A percentile compares a stretch with the other conserved stretches of the same genome.
Conservation (phyloP, 805 yeast genomes). For the Pichia heedii region DNA sequence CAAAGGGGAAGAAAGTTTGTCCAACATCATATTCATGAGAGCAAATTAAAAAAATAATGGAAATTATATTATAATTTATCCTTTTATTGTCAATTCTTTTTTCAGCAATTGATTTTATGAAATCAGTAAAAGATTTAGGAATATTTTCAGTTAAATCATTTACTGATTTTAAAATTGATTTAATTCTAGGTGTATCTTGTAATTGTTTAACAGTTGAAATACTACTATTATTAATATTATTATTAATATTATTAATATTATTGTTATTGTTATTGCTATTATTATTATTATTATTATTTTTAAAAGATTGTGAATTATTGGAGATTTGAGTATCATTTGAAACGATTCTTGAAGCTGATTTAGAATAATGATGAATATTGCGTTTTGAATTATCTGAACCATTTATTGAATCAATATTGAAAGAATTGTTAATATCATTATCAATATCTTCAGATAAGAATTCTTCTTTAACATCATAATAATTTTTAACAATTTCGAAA, state of each 20-base stretch:
- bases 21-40: slow-evolving; percentile 39
- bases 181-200: slow-evolving; percentile 91
- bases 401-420: not conserved
- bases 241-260: too few species aligned
- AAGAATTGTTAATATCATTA: too few species aligned
- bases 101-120: slow-evolving; percentile 22
- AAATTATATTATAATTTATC: slow-evolving; percentile 48
- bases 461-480: slow-evolving; percentile 13
- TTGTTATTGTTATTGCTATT: too few species aligned
- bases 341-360: not conserved
- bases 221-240: slow-evolving; percentile 26
- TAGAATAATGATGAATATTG: not conserved
- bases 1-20: slow-evolving; percentile 20
- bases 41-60: slow-evolving; percentile 65
- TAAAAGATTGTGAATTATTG: slow-evolving; percentile 7
- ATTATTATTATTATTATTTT: slow-evolving; percentile 26
- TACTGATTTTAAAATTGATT: slow-evolving; percentile 81
- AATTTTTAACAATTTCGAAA: slow-evolving; percentile 20
- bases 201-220: slow-evolving; percentile 57
- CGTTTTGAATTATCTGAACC: not conserved
- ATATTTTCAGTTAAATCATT: slow-evolving; percentile 59
- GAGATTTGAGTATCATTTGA: not conserved
- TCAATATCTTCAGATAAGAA: not conserved
- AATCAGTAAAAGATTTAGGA: slow-evolving; percentile 36
- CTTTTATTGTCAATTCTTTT: not conserved